Evolutionary conservation across 768 basidiomycete species (phyloP).

Genomic region (Russula emetica): DNA sequence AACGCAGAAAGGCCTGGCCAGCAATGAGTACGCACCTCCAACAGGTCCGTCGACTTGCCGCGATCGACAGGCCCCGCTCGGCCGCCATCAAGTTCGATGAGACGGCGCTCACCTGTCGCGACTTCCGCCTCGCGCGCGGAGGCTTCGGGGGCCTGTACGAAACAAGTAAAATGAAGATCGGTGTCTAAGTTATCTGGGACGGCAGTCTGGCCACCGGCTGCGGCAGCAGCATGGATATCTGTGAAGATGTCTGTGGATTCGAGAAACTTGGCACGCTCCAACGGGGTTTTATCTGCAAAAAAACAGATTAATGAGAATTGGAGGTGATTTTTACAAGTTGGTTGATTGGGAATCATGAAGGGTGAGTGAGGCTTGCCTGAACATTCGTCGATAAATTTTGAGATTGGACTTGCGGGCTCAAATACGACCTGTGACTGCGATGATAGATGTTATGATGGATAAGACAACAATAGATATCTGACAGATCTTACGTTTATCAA

Average conservation of each 20-base stretch:
- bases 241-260: slow-evolving; percentile 74
- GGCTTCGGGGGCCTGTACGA: slow-evolving; percentile 61
- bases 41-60: slow-evolving; percentile 55
- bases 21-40: slow-evolving; percentile 41
- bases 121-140: slow-evolving; percentile 34
- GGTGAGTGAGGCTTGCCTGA: slow-evolving; percentile 42
- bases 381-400: slow-evolving; percentile 61
- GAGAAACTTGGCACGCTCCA: slow-evolving; percentile 70
- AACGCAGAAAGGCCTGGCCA: no score
- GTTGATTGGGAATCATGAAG: neutral
- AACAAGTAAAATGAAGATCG: slow-evolving; percentile 83
- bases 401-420: slow-evolving; percentile 53
- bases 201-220: slow-evolving; percentile 62
- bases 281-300: slow-evolving; percentile 55
- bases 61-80: slow-evolving; percentile 77
- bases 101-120: slow-evolving; percentile 35
- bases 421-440: slow-evolving; percentile 47
- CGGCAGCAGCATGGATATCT: slow-evolving; percentile 68
- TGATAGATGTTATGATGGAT: slow-evolving; percentile 36
- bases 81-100: slow-evolving; percentile 84
- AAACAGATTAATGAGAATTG: neutral
- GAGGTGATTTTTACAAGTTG: neutral
- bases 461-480: neutral
- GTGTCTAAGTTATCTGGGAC: slow-evolving; percentile 61
- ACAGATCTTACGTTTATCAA: slow-evolving; percentile 62